Evolutionary conservation across 257 asterid genomes (phyloP).

Genomic region (Solanum dulcamara): DNA sequence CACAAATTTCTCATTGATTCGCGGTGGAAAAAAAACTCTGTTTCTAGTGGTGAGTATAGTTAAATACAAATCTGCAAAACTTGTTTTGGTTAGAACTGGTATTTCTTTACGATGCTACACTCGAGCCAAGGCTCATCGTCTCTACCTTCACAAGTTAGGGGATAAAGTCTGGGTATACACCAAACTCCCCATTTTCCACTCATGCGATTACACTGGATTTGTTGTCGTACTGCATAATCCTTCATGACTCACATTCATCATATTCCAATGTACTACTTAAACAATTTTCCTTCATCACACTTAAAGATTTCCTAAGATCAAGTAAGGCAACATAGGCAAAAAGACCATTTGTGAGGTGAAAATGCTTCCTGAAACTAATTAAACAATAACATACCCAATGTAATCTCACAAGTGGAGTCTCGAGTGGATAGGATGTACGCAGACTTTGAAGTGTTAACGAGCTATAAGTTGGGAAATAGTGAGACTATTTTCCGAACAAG

Average conservation of each 20-base stretch:
- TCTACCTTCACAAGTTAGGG: background rate
- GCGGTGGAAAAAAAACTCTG: no score
- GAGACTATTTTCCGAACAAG: conserved; percentile 4
- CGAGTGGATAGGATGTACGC: background rate
- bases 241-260: background rate
- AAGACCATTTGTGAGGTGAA: no score
- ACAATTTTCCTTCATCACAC: background rate
- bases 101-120: no score
- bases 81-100: no score
- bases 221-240: background rate
- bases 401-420: background rate
- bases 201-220: background rate
- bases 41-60: no score
- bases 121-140: no score
- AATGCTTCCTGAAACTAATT: no score
- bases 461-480: conserved; percentile 9
- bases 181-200: background rate
- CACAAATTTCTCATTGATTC: no score
- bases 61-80: no score
- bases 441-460: conserved; percentile 1
- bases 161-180: background rate
- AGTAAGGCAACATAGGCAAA: no score
- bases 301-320: background rate
- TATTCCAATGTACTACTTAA: background rate
- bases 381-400: no score